Conservation (phyloP, 1,139 yeast species). For the Magnusiomyces paraingens region DNA sequence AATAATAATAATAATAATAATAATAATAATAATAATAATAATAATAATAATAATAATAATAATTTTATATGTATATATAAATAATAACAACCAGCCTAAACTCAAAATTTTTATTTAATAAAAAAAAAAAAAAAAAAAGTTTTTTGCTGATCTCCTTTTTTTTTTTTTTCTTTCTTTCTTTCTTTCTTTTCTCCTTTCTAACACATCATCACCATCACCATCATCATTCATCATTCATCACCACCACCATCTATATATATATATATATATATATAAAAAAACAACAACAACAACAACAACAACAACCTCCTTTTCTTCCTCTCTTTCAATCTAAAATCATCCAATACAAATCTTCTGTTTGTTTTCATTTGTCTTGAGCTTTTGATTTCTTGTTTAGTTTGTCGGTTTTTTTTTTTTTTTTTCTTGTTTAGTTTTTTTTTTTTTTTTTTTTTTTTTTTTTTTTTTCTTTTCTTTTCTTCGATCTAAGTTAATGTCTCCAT, state of each 20-base stretch:
- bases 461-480: not conserved
- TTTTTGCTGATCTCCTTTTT: not conserved
- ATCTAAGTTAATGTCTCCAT: not conserved
- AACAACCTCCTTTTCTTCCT: too few relatives aligned
- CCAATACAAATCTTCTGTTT: not conserved
- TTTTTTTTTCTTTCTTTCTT: not conserved
- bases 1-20: too few relatives aligned
- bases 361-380: not conserved
- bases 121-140: not conserved
- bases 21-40: too few relatives aligned
- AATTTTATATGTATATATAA: too few relatives aligned
- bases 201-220: too few relatives aligned
- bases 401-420: not conserved
- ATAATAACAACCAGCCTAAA: too few relatives aligned
- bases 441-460: not conserved
- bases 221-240: too few relatives aligned
- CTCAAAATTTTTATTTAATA: too few relatives aligned
- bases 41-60: too few relatives aligned
- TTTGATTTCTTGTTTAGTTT: not conserved
- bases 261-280: not conserved
- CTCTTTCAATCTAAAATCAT: too few relatives aligned
- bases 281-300: too few relatives aligned
- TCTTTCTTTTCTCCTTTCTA: not conserved
- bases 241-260: too few relatives aligned
- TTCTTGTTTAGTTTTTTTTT: not conserved